These are phyloP conservation scores for Candida boidinii DNA, from an alignment of 805 yeast species.

Conservation along the genomic window DNA sequence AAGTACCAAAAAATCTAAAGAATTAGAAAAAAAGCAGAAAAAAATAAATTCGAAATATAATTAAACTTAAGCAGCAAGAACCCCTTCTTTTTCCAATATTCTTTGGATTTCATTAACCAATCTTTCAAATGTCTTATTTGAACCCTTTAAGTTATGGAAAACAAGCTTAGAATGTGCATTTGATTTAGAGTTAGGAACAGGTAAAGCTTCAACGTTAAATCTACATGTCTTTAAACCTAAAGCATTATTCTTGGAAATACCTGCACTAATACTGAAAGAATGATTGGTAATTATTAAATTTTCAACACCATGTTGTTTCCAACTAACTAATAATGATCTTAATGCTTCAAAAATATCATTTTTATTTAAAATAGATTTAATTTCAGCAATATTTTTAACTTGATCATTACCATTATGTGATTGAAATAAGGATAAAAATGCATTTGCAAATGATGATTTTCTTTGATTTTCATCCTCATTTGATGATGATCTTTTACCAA, in stretches of 20 bases:
- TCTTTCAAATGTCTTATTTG: constrained; percentile 50
- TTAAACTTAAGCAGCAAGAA: too few relatives aligned
- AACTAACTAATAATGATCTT: constrained; percentile 50
- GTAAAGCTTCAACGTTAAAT: constrained; percentile 37
- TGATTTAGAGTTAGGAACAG: constrained; percentile 15
- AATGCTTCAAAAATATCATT: constrained; percentile 59
- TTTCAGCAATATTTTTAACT: constrained; percentile 23
- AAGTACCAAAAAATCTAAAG: too few relatives aligned
- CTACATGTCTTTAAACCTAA: constrained; percentile 56
- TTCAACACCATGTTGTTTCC: constrained; percentile 66
- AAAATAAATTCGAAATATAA: too few relatives aligned
- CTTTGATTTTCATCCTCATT: constrained; percentile 6
- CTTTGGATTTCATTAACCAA: constrained; percentile 55
- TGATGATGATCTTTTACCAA: constrained; percentile 27
- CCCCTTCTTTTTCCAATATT: constrained; percentile 54
- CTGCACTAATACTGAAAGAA: constrained; percentile 44
- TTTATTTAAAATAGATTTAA: constrained; percentile 27
- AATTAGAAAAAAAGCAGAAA: too few relatives aligned
- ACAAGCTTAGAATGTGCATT: constrained; percentile 36
- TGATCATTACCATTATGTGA: constrained; percentile 15
- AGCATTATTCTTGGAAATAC: constrained; percentile 51
- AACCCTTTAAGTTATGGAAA: constrained; percentile 59
- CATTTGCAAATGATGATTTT: constrained; percentile 18
- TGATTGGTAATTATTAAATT: constrained; percentile 39
- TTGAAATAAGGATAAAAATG: constrained; percentile 33